Conservation (phyloP, 768 basidiomycete species). For the Lentinula boryana region DNA sequence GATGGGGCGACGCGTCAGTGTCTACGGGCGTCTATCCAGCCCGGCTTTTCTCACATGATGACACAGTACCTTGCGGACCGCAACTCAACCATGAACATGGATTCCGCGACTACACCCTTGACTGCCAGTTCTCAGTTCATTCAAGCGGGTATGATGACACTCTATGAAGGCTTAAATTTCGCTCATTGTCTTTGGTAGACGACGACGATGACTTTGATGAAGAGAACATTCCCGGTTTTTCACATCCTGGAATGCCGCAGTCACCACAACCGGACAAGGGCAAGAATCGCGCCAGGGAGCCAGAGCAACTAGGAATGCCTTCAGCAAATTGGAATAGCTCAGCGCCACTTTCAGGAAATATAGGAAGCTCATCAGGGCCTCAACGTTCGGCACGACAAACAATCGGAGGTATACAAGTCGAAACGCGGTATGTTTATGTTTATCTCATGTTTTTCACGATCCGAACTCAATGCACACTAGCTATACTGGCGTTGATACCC, state of each 20-base stretch:
- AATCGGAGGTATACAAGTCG: slow-evolving; percentile 82
- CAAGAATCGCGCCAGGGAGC: slow-evolving; percentile 58
- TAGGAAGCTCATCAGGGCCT: slow-evolving; percentile 45
- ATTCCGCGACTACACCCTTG: slow-evolving; percentile 39
- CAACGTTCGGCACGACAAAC: slow-evolving; percentile 47
- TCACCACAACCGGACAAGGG: slow-evolving; percentile 53
- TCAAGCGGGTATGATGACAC: slow-evolving; percentile 54
- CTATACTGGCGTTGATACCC: slow-evolving; percentile 78
- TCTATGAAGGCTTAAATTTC: slow-evolving; percentile 2
- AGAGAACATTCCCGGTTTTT: slow-evolving; percentile 74
- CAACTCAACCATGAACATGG: slow-evolving; percentile 23
- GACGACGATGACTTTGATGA: slow-evolving; percentile 84
- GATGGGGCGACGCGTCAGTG: slow-evolving; percentile 46
- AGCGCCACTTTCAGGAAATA: slow-evolving; percentile 61
- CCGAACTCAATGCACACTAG: slow-evolving; percentile 27
- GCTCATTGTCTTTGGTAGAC: slow-evolving; percentile 29
- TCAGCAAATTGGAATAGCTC: slow-evolving; percentile 21
- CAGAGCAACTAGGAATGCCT: slow-evolving; percentile 45
- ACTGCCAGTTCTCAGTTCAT: slow-evolving; percentile 73
- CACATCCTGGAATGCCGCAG: slow-evolving; percentile 49
- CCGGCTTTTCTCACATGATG: slow-evolving; percentile 18
- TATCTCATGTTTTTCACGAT: not conserved
- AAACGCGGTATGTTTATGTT: slow-evolving; percentile 72
- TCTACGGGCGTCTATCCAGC: slow-evolving; percentile 12
- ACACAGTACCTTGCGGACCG: not conserved